These are phyloP conservation scores for Linanthus parryae DNA, from an alignment of 148 eudicot species.

Conservation along the genomic window DNA sequence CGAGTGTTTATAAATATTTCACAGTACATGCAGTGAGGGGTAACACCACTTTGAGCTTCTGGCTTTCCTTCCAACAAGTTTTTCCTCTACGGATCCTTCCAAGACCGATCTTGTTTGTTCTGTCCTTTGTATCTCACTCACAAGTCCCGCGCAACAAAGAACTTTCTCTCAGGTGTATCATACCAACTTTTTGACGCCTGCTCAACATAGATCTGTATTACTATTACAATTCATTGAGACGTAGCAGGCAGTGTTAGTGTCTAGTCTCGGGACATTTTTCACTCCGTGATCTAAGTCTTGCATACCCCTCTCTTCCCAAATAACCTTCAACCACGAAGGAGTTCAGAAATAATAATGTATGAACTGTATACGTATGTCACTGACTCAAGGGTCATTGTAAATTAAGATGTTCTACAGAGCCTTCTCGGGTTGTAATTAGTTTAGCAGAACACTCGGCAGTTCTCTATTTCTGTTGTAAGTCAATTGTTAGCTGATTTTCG, in stretches of 20 bases:
- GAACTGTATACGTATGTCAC: no score
- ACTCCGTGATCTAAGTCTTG: neutral
- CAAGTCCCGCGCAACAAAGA: neutral
- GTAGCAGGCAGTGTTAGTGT: neutral
- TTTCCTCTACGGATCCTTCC: slow-evolving; percentile 7
- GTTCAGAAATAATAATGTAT: no score
- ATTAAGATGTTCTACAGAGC: no score
- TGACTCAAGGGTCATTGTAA: no score
- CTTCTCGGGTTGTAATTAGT: no score
- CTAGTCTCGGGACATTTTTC: slow-evolving; percentile 5
- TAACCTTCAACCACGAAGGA: no score
- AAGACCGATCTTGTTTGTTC: slow-evolving; percentile 16
- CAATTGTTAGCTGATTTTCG: no score
- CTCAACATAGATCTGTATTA: slow-evolving; percentile 2
- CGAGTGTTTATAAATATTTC: slow-evolving; percentile 10
- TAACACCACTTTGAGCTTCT: slow-evolving; percentile 8
- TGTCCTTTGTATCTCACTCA: slow-evolving; percentile 14
- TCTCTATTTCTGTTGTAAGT: no score
- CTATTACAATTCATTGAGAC: neutral
- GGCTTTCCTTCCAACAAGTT: slow-evolving; percentile 11
- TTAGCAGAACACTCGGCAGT: no score
- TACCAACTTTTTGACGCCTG: slow-evolving; percentile 12
- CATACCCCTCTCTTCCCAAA: no score
- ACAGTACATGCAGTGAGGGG: slow-evolving; percentile 1
- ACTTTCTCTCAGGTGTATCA: slow-evolving; percentile 4